Evolutionary conservation across 257 asterid species (phyloP).

Genomic region (Ligustrum vulgare): DNA sequence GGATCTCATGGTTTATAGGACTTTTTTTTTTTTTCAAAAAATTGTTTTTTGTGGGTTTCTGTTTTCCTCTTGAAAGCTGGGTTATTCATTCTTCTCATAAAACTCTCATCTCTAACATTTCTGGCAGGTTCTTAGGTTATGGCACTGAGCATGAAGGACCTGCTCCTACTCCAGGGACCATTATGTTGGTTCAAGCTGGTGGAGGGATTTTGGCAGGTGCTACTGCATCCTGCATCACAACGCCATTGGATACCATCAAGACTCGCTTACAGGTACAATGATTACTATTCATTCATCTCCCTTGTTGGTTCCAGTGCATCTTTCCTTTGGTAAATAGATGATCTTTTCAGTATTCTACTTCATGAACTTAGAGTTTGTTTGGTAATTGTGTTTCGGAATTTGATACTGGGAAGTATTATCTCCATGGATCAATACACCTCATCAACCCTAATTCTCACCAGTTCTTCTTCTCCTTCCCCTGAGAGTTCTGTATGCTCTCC

Average conservation of each 20-base stretch:
- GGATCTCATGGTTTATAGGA: not conserved
- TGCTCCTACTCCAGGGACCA: conserved; percentile 62
- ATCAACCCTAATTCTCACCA: not conserved
- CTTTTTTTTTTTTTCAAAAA: not conserved
- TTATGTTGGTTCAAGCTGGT: conserved; percentile 82
- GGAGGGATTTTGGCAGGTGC: conserved; percentile 95
- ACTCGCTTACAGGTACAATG: conserved; percentile 75
- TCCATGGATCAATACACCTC: not conserved
- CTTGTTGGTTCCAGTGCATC: not conserved
- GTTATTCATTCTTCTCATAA: not conserved
- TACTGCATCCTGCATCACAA: conserved; percentile 85
- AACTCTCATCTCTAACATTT: conserved; percentile 19
- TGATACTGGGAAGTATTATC: not conserved
- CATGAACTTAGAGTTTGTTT: not conserved
- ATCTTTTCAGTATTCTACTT: not conserved
- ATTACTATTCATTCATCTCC: too few species aligned
- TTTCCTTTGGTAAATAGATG: conserved; percentile 7
- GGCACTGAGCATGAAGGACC: conserved; percentile 36
- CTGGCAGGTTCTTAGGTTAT: conserved; percentile 59
- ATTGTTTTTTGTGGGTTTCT: conserved; percentile 8
- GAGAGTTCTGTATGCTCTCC: not conserved
- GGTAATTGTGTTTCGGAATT: not conserved
- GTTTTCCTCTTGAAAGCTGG: conserved; percentile 2
- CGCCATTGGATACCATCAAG: conserved; percentile 93
- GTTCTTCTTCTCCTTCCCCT: not conserved